Conservation (phyloP, 129 eudicot genomes). For the Flaveria robusta region DNA sequence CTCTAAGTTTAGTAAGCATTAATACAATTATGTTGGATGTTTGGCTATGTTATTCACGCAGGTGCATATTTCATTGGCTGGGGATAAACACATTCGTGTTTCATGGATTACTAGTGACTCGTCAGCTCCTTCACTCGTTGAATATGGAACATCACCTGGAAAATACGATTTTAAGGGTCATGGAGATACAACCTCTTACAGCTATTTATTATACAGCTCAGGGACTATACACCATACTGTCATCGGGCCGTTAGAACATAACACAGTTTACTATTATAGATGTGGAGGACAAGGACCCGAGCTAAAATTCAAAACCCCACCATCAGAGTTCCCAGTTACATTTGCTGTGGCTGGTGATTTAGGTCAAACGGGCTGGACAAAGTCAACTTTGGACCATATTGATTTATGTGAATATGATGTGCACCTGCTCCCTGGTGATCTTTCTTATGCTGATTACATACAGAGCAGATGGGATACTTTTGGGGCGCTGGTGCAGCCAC, state of each 20-base stretch:
- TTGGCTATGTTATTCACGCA: slow-evolving; percentile 25
- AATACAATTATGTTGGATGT: background rate
- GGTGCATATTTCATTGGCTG: slow-evolving; percentile 94
- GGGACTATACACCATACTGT: slow-evolving; percentile 90
- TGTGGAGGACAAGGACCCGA: slow-evolving; percentile 91
- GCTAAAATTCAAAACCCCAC: slow-evolving; percentile 75
- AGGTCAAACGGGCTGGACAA: slow-evolving; percentile 96
- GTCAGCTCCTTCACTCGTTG: slow-evolving; percentile 68
- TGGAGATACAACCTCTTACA: slow-evolving; percentile 74
- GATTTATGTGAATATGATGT: slow-evolving; percentile 73
- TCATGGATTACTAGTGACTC: slow-evolving; percentile 65
- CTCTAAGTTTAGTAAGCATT: background rate
- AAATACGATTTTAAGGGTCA: slow-evolving; percentile 49
- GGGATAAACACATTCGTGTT: slow-evolving; percentile 66
- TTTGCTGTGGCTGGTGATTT: slow-evolving; percentile 93
- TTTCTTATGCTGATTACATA: slow-evolving; percentile 83
- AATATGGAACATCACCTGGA: slow-evolving; percentile 80
- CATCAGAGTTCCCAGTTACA: slow-evolving; percentile 72
- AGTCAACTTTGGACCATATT: slow-evolving; percentile 86
- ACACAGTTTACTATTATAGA: slow-evolving; percentile 67
- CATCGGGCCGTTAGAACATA: slow-evolving; percentile 76
- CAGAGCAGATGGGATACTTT: slow-evolving; percentile 87
- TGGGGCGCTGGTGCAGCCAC: slow-evolving; percentile 86
- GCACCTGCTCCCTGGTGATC: slow-evolving; percentile 86
- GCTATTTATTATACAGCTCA: slow-evolving; percentile 61